Evolutionary conservation across 495 filamentous ascomycete genomes (phyloP), one percentile per base, ranked within the genome.

Genomic region (Rhizodiscina lignyota): DNA sequence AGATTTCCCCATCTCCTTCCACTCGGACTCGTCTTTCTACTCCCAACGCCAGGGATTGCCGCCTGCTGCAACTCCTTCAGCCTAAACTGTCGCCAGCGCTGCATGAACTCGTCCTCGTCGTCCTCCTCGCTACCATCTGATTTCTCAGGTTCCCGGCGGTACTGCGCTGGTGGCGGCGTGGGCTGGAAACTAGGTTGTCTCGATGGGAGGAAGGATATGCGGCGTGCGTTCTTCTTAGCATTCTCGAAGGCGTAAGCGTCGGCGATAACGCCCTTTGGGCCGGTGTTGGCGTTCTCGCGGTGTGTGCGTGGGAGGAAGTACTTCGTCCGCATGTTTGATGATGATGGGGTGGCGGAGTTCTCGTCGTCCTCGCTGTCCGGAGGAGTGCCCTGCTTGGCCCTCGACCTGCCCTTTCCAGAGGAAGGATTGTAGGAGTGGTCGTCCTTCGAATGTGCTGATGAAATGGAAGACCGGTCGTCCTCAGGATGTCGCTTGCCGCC

Each of bases 231-330:
- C 17, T 19, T 10, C 34, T 73, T 73, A 8, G 86, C 83, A 35
- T 75, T 71, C 56, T 94, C 85, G 50, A 86, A 96, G 35, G 81
- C 76, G 42, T 81, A 72, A 18, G 89, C 89, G 51, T 97, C 89
- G 44, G 91, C 85, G 41, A 97, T 94, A 54, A 97, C 89, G 44
- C 89, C 89, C 61, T 96, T 96, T 37, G 94, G 91, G 18, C 89
- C 89, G n/a, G 91, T 91, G 47, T 89, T 81, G 42, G 71, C 70
- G n/a, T n/a, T n/a, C 47, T 89, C 74, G 33, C 51, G 56, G 20
- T 44, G 42, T 29, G 44, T 50, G 8, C 30, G 27, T 8, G 56
- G 56, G n/a, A 60, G 47, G 59, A 77, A 87, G 35, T 69, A 68
- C 12, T 61, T 58, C 18, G 64, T 63, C 18, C 67, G 70, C 39